phyloP scores from a whole-genome alignment of 2,329 filamentous ascomycete genomes.

The Paecilomyces formosus region DNA sequence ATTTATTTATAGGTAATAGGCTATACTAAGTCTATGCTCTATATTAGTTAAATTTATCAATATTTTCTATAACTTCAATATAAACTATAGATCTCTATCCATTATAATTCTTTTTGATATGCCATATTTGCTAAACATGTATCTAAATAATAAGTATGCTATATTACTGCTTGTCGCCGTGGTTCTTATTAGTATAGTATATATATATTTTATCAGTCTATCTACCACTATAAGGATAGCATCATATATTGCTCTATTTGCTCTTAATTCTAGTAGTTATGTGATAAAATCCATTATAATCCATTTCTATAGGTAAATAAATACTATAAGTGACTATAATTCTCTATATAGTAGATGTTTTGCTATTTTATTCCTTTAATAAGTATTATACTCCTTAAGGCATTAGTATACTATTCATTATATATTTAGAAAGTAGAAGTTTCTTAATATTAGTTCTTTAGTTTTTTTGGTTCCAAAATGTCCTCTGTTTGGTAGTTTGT shows the following conservation, averaged over 20 bases:
- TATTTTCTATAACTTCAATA: neutral
- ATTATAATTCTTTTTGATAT: neutral
- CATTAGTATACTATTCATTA: neutral
- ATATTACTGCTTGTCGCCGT: neutral
- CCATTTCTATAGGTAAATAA: neutral
- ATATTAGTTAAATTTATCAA: neutral
- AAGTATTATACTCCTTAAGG: neutral
- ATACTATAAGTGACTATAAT: neutral
- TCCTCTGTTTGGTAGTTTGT: neutral
- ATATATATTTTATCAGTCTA: too few species aligned
- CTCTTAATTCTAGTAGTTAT: too few species aligned
- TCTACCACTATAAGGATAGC: too few species aligned
- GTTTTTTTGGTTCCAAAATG: neutral
- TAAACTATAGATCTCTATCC: neutral
- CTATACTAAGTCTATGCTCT: neutral
- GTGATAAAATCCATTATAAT: neutral
- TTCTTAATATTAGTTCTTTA: neutral
- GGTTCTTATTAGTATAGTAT: neutral
- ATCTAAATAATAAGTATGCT: neutral
- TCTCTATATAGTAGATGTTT: neutral
- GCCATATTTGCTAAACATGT: neutral
- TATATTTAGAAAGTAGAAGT: neutral
- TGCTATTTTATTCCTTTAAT: neutral
- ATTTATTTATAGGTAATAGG: neutral
- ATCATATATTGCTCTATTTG: too few species aligned